Conservation (phyloP, 2,329 filamentous ascomycete genomes). For the Cercospora sp. region DNA sequence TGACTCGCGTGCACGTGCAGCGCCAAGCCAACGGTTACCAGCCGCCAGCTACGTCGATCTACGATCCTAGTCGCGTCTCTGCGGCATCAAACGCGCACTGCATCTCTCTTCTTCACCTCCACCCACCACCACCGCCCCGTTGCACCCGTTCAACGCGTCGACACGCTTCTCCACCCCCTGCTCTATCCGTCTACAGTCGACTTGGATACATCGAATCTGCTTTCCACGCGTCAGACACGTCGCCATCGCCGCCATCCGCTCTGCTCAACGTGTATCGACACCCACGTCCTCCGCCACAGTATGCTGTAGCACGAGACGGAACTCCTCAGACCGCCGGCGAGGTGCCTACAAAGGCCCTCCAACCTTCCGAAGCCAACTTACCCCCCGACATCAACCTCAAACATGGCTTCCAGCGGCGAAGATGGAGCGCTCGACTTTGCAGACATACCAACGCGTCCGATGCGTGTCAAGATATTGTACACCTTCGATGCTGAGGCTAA, state of each 20-base stretch:
- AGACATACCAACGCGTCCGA: constrained; percentile 44
- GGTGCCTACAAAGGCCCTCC: constrained; percentile 20
- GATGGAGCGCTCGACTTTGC: constrained; percentile 30
- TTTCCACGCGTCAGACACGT: not conserved
- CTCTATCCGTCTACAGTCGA: not conserved
- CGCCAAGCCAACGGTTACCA: not conserved
- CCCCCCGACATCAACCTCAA: constrained; percentile 29
- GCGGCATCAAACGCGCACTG: constrained; percentile 1
- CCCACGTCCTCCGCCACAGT: constrained; percentile 18
- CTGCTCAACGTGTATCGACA: constrained; percentile 7
- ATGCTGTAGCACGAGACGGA: constrained; percentile 34
- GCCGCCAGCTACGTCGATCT: constrained; percentile 2
- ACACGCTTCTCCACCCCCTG: not conserved
- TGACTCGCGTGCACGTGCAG: not conserved
- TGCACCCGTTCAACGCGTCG: not conserved
- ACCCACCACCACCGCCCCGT: constrained; percentile 7
- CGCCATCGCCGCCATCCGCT: not conserved
- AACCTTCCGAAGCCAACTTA: constrained; percentile 20
- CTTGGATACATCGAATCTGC: not conserved
- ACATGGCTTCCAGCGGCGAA: constrained; percentile 31
- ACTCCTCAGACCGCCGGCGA: constrained; percentile 29
- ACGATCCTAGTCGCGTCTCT: constrained; percentile 3
- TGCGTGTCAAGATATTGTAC: constrained; percentile 88
- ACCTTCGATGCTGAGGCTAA: constrained; percentile 89
- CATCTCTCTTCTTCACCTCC: not conserved